Base-by-base conservation (phyloP, 176 grass and related monocot species). In the Oryza glaberrima region DNA sequence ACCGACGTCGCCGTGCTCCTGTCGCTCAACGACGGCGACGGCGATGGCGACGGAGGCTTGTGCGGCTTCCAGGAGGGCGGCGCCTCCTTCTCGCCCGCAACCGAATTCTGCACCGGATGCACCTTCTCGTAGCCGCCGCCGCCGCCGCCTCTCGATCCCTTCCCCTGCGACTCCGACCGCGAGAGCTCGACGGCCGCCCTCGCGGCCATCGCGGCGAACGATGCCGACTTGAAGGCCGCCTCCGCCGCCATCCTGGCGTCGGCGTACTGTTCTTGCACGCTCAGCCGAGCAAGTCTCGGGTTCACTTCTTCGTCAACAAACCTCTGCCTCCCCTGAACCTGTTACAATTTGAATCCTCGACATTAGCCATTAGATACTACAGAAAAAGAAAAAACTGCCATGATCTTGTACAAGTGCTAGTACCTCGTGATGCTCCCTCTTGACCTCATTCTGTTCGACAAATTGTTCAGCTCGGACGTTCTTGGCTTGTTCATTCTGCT, bases 151-250 rank as follows among this genome's bases (percentile, higher is more conserved):
- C 79, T 73, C 46, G 60, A 6, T 1, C 88, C 75, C 32, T 83
- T 90, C 63, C 80, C 80, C 16, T 70, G 84, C 0, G 73, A 73
- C 88, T 90, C 84, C 49, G 69, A 51, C 63, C 88, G 88, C 0
- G 88, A 90, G 49, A 90, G 88, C 63, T 90, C 69, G n/a, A 87
- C 88, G 38, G 88, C 88, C 5, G 75, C 88, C 16, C 88, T 80
- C 4, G 84, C 88, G 6, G 88, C 88, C 84, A 87, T 90, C n/a
- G 84, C 88, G 5, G 88, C 88, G 80, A 90, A 90, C 49, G 80
- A 64, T 7, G 88, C 88, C 3, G 88, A 90, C 80, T 74, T 16
- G 80, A 83, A 90, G 3, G 88, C 88, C 0, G 84, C 88, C 80
- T 90, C 88, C 63, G 88, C 88, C 63, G 88, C 88, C 88, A 83